phyloP scores from a whole-genome alignment of 371 early-diverging fungal genomes.

The Blastocladiella emersonii region DNA sequence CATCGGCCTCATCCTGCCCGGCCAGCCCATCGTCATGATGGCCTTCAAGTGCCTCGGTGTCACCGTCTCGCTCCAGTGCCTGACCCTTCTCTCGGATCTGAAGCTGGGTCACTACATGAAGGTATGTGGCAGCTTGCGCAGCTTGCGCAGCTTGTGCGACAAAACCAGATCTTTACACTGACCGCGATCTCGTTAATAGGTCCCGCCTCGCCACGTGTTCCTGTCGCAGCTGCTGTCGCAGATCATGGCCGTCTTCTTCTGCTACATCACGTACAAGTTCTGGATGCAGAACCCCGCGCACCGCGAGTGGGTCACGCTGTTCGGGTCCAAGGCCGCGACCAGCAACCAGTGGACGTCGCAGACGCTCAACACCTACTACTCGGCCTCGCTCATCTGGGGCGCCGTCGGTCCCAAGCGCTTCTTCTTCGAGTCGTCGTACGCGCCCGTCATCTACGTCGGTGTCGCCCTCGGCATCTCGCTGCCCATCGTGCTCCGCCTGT shows the following conservation, averaged over 20 bases:
- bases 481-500: conserved; percentile 14
- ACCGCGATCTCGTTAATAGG: too few relatives aligned
- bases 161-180: too few relatives aligned
- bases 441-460: conserved; percentile 6
- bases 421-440: conserved; percentile 3
- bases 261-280: conserved; percentile 45
- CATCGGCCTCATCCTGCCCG: neutral
- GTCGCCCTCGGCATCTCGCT: conserved; percentile 10
- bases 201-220: conserved; percentile 35
- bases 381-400: conserved; percentile 22
- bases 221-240: conserved; percentile 47
- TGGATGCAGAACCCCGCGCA: conserved; percentile 18
- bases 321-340: neutral
- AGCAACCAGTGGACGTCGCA: neutral
- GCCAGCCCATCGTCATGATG: neutral
- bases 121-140: too few relatives aligned
- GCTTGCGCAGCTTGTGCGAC: too few relatives aligned
- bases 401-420: conserved; percentile 20
- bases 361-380: conserved; percentile 10
- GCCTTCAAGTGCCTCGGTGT: neutral
- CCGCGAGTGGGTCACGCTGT: neutral
- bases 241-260: conserved; percentile 38
- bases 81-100: conserved; percentile 15
- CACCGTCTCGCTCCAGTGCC: neutral
- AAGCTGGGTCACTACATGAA: conserved; percentile 43